Conservation (phyloP, 768 basidiomycete genomes). For the Agaricus sinodeliciosus region DNA sequence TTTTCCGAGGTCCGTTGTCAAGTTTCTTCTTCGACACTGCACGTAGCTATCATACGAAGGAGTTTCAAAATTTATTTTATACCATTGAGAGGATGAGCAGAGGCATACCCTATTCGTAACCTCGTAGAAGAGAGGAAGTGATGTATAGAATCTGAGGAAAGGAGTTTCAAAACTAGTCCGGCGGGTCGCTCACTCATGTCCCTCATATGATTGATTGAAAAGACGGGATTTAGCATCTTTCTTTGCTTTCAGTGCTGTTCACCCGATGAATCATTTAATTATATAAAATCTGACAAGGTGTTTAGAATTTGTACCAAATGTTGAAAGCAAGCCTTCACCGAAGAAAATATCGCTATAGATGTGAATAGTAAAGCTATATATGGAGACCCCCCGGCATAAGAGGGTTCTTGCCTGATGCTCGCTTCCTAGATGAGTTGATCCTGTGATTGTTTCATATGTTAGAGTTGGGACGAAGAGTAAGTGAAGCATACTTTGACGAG, state of each 20-base stretch:
- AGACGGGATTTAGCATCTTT: slow-evolving; percentile 39
- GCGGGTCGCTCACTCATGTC: slow-evolving; percentile 22
- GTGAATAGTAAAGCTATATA: too few relatives aligned
- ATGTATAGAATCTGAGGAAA: neutral
- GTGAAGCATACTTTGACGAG: slow-evolving; percentile 32
- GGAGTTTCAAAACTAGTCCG: neutral
- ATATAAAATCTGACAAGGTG: neutral
- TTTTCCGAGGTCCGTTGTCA: slow-evolving; percentile 23
- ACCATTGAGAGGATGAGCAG: neutral
- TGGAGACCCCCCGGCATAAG: too few relatives aligned
- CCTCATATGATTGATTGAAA: slow-evolving; percentile 34
- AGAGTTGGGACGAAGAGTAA: slow-evolving; percentile 1
- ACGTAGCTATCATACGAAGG: slow-evolving; percentile 19
- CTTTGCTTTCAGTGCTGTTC: slow-evolving; percentile 35
- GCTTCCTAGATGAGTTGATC: too few relatives aligned
- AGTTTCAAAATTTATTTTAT: neutral
- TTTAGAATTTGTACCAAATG: slow-evolving; percentile 15
- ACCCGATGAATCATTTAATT: slow-evolving; percentile 17
- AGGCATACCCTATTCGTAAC: slow-evolving; percentile 20
- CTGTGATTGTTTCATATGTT: too few relatives aligned
- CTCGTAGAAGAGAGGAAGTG: slow-evolving; percentile 29
- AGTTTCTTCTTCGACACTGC: slow-evolving; percentile 17
- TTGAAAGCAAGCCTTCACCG: slow-evolving; percentile 21
- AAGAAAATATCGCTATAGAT: slow-evolving; percentile 7
- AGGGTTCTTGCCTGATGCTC: too few relatives aligned